Evolutionary conservation across 108 stramenopile species (phyloP).

Genomic region (Cyclostephanos tholiformis): DNA sequence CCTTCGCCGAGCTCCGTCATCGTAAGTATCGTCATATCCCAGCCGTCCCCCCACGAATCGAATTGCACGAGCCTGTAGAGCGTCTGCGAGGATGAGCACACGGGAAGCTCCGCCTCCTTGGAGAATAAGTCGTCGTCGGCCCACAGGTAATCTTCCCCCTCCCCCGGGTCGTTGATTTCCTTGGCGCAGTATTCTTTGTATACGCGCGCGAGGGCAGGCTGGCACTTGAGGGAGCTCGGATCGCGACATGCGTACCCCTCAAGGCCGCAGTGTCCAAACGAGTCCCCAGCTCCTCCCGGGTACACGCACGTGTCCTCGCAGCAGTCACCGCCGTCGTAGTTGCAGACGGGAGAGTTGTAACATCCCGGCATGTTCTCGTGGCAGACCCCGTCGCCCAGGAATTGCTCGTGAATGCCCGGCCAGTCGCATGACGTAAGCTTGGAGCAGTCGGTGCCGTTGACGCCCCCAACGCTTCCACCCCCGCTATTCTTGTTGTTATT

Average conservation of each 20-base stretch:
- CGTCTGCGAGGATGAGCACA: slow-evolving; percentile 38
- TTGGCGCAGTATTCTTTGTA: slow-evolving; percentile 46
- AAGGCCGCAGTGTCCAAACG: slow-evolving; percentile 69
- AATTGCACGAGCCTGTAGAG: slow-evolving; percentile 74
- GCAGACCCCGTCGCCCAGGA: slow-evolving; percentile 86
- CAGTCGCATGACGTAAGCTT: slow-evolving; percentile 76
- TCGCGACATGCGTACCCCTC: slow-evolving; percentile 90
- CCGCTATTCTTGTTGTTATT: background rate
- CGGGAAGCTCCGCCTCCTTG: slow-evolving; percentile 28
- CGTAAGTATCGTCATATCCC: slow-evolving; percentile 70
- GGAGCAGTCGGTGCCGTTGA: slow-evolving; percentile 61
- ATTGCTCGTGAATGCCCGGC: slow-evolving; percentile 75
- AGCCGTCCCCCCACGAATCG: slow-evolving; percentile 90
- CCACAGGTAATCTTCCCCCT: slow-evolving; percentile 32
- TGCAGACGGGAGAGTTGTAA: slow-evolving; percentile 87
- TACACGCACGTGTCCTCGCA: slow-evolving; percentile 78
- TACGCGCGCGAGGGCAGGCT: slow-evolving; percentile 49
- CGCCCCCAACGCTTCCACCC: background rate
- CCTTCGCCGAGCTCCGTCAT: slow-evolving; percentile 30
- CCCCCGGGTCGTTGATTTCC: slow-evolving; percentile 36
- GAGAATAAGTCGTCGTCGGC: slow-evolving; percentile 24
- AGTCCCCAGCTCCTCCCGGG: slow-evolving; percentile 10
- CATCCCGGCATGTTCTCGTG: slow-evolving; percentile 83
- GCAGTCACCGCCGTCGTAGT: slow-evolving; percentile 90
- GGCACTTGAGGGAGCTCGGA: slow-evolving; percentile 66